A percentile compares a stretch with the other conserved stretches of the same genome.
phyloP scores from a whole-genome alignment of 768 basidiomycete genomes.

The Rhizopogon vesiculosus region DNA sequence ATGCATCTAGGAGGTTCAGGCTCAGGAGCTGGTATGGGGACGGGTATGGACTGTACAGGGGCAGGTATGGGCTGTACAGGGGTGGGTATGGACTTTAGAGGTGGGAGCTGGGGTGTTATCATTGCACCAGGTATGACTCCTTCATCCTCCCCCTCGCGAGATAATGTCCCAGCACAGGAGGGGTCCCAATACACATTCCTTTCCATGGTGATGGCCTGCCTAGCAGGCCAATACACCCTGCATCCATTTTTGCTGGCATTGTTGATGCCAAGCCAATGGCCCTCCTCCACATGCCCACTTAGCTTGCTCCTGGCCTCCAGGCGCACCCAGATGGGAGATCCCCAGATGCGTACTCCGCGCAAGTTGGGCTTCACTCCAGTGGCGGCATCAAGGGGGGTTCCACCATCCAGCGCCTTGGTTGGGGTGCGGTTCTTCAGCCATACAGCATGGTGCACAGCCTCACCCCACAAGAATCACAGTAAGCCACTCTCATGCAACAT shows the following conservation, averaged over 20 bases:
- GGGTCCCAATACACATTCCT: conserved; percentile 17
- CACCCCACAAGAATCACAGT: conserved; percentile 30
- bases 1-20: too few species aligned
- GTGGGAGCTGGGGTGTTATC: too few species aligned
- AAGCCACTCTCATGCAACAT: background rate
- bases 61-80: too few species aligned
- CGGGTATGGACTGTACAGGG: too few species aligned
- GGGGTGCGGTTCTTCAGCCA: conserved; percentile 24
- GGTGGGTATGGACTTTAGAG: too few species aligned
- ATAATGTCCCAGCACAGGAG: too few species aligned
- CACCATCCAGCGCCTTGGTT: conserved; percentile 15
- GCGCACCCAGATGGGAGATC: too few species aligned
- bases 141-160: too few species aligned
- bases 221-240: conserved; percentile 27
- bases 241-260: conserved; percentile 22
- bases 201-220: conserved; percentile 22
- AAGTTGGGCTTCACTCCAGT: background rate
- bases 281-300: background rate
- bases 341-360: too few species aligned
- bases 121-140: too few species aligned
- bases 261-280: conserved; percentile 31
- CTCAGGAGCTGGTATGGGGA: too few species aligned
- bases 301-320: too few species aligned
- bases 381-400: conserved; percentile 17
- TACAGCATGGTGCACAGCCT: conserved; percentile 20